Conservation (phyloP, 768 basidiomycete species). For the Termitomyces sp. region DNA sequence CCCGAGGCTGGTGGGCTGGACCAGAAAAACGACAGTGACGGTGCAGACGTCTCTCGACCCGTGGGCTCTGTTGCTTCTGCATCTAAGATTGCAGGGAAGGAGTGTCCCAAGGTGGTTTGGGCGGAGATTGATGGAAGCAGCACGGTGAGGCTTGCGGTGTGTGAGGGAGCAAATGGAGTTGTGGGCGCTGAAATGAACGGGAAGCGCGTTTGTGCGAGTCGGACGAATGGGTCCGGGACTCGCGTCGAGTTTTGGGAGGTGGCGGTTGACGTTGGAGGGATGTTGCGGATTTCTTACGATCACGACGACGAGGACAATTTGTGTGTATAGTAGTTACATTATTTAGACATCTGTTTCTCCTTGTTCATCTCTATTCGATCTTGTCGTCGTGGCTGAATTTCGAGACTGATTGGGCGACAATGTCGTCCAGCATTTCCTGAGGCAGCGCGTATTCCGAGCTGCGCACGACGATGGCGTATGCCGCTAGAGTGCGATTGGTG, state of each 20-base stretch:
- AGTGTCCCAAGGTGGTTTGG: conserved; percentile 5
- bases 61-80: not conserved
- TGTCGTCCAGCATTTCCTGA: conserved; percentile 63
- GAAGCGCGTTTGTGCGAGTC: conserved; percentile 8
- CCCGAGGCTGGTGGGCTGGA: not conserved
- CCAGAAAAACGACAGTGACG: not conserved
- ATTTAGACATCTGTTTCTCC: conserved; percentile 13
- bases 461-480: conserved; percentile 68
- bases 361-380: conserved; percentile 14
- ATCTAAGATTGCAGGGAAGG: not conserved
- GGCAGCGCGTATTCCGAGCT: conserved; percentile 70
- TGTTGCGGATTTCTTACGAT: conserved; percentile 18
- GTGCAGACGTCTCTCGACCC: not conserved
- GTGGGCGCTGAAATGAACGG: conserved; percentile 24
- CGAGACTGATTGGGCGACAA: conserved; percentile 48
- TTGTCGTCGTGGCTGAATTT: conserved; percentile 13
- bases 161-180: conserved; percentile 4
- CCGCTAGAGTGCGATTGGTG: conserved; percentile 36
- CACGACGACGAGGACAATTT: not conserved
- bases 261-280: conserved; percentile 15
- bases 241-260: conserved; percentile 18
- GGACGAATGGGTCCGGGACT: conserved; percentile 9
- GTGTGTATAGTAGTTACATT: not conserved
- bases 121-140: conserved; percentile 13
- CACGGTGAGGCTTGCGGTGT: conserved; percentile 12